phyloP scores from a whole-genome alignment of 139 green algal genomes.

The Asterochloris sp. region DNA sequence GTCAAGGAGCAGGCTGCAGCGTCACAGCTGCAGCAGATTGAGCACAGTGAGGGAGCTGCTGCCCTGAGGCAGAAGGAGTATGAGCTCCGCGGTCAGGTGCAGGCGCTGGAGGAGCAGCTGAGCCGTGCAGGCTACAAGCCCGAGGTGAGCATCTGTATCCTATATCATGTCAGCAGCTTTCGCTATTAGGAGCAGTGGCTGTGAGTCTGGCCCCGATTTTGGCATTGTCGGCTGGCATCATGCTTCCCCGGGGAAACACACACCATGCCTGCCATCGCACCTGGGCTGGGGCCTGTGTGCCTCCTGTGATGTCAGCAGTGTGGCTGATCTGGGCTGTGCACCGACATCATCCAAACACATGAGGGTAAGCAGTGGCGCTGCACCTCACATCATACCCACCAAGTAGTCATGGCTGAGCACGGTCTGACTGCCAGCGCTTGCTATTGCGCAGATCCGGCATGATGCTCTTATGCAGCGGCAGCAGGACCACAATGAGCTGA shows the following conservation, averaged over 20 bases:
- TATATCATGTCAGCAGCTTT: neutral
- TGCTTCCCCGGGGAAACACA: neutral
- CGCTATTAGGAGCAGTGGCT: too few relatives aligned
- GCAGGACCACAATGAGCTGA: neutral
- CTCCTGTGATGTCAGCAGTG: neutral
- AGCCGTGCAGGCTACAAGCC: neutral
- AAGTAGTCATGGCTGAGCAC: neutral
- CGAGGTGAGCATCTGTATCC: neutral
- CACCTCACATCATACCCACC: neutral
- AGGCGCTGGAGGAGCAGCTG: constrained; percentile 8
- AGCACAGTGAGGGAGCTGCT: neutral
- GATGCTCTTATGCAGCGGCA: constrained; percentile 1
- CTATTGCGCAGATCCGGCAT: constrained; percentile 4
- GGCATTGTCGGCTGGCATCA: neutral
- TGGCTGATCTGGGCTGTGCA: neutral
- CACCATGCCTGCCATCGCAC: neutral
- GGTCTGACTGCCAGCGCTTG: neutral
- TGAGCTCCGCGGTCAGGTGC: neutral
- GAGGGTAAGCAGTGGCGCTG: neutral
- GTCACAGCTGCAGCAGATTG: neutral
- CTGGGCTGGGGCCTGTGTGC: neutral
- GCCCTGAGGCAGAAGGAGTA: constrained; percentile 8
- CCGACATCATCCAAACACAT: neutral
- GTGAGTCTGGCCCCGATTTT: neutral
- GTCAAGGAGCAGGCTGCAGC: neutral